phyloP scores from a whole-genome alignment of 225 moss, liverwort and hornwort species.

The Bryum argenteum region DNA sequence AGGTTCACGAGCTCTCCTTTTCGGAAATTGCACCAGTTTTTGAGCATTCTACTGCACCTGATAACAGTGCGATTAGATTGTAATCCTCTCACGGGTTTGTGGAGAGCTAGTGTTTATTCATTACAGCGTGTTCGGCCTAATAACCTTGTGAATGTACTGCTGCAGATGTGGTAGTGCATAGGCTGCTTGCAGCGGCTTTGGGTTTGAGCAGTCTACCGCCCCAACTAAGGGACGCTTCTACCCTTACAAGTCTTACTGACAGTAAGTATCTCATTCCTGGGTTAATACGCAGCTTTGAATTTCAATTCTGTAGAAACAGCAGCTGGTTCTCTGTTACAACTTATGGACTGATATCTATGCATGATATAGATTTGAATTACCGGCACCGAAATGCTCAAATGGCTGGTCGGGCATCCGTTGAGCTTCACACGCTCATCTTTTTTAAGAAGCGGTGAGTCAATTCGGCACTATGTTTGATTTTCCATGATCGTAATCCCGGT shows the following conservation, averaged over 20 bases:
- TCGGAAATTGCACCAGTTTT: constrained; percentile 1
- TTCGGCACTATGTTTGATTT: background rate
- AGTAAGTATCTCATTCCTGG: constrained; percentile 51
- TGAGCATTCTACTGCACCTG: background rate
- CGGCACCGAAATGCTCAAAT: constrained; percentile 98
- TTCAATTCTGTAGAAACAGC: constrained; percentile 1
- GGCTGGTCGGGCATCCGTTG: constrained; percentile 96
- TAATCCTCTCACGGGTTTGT: background rate
- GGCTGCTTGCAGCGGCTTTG: constrained; percentile 92
- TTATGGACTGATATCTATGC: constrained; percentile 11
- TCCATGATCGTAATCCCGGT: background rate
- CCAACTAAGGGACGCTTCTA: constrained; percentile 72
- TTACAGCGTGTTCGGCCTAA: background rate
- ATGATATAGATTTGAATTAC: constrained; percentile 74
- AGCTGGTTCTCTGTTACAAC: constrained; percentile 3
- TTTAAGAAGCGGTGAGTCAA: constrained; percentile 73
- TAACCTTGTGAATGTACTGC: constrained; percentile 21
- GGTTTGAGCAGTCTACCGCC: constrained; percentile 79
- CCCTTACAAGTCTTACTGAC: constrained; percentile 83
- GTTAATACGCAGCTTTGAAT: background rate
- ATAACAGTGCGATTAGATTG: constrained; percentile 4
- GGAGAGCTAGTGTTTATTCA: background rate
- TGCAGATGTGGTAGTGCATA: constrained; percentile 94
- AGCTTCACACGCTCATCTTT: constrained; percentile 95
- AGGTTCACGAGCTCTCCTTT: constrained; percentile 46